These are phyloP conservation scores for Penicillium simplicissimum DNA, from an alignment of 495 filamentous ascomycete genomes.

Conservation along the genomic window DNA sequence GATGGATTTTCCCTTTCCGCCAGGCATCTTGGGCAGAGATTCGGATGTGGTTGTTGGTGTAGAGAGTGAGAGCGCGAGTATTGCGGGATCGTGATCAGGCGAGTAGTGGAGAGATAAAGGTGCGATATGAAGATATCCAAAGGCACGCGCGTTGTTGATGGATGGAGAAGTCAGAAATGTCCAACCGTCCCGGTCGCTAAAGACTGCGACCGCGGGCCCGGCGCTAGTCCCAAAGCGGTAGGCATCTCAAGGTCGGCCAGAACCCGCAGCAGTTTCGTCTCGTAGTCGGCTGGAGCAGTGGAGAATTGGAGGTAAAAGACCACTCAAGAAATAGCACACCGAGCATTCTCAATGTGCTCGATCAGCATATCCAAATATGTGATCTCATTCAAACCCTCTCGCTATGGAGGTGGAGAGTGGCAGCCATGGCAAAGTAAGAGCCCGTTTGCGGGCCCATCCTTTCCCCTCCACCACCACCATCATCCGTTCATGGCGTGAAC, in stretches of 20 bases:
- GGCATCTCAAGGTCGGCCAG: conserved; percentile 18
- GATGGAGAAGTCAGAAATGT: conserved; percentile 53
- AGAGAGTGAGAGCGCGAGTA: conserved; percentile 28
- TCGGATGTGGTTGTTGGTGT: conserved; percentile 30
- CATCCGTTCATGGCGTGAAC: neutral
- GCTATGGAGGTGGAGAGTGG: neutral
- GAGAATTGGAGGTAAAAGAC: neutral
- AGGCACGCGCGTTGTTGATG: conserved; percentile 52
- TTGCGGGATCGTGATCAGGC: conserved; percentile 23
- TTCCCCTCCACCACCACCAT: neutral
- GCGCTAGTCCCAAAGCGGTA: conserved; percentile 45
- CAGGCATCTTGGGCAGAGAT: conserved; percentile 58
- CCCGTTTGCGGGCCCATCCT: conserved; percentile 8
- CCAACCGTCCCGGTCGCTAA: conserved; percentile 46
- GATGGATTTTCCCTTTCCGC: conserved; percentile 92
- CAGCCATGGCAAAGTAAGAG: conserved; percentile 1
- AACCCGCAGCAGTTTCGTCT: neutral
- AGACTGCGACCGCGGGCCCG: conserved; percentile 28
- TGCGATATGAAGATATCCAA: conserved; percentile 11
- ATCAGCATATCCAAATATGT: neutral
- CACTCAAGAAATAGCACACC: neutral
- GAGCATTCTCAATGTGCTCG: neutral
- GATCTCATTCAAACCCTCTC: neutral
- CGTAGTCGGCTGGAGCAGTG: neutral
- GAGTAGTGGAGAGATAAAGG: neutral